Base-by-base conservation (phyloP, 1,284 basidiomycete genomes). In the Sphaerobolus stellatus region DNA sequence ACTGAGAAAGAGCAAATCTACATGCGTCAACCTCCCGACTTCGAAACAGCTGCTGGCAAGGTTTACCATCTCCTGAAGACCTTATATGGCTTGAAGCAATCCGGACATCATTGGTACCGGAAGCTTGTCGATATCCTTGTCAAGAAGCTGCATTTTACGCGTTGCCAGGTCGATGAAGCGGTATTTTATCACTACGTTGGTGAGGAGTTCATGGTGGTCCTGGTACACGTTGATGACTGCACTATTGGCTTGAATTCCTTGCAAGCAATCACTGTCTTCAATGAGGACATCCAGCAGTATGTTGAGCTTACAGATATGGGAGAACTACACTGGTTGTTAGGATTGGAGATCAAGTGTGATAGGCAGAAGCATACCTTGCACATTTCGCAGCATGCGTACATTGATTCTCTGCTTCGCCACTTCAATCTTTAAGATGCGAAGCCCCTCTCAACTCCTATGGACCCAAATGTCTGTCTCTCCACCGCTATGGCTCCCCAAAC, bases 331-430 rank as follows among this genome's bases (percentile, higher is more conserved):
- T n/a, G n/a, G n/a, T n/a, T n/a, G n/a, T n/a, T n/a, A n/a, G n/a
- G n/a, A n/a, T n/a, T n/a, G n/a, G n/a, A n/a, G n/a, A n/a, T n/a
- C n/a, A n/a, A n/a, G n/a, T n/a, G n/a, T n/a, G n/a, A n/a, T n/a
- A n/a, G n/a, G n/a, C n/a, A n/a, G n/a, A n/a, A n/a, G 18, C 33
- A 54, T 4, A 66, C 60, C 5, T 43, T 77, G 6, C 38, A 46
- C 0, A 59, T 76, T 16, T 68, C 64, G 1, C 74, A 78, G 52
- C 47, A 53, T 0, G 65, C 67, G 8, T 75, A 76, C 56, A 64
- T 68, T 25, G 44, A 68, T 1, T 54, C 64, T 16, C 62, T 75
- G 6, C 68, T 80, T 1, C 54, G 64, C 2, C 44, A 58, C 7
- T 70, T 64, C 48, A 57, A 62, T 1, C 67, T 75, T 63, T 41